A percentile compares a stretch with the other conserved stretches of the same genome.
phyloP scores from a whole-genome alignment of 768 basidiomycete species.

The Tricholoma furcatifolium region DNA sequence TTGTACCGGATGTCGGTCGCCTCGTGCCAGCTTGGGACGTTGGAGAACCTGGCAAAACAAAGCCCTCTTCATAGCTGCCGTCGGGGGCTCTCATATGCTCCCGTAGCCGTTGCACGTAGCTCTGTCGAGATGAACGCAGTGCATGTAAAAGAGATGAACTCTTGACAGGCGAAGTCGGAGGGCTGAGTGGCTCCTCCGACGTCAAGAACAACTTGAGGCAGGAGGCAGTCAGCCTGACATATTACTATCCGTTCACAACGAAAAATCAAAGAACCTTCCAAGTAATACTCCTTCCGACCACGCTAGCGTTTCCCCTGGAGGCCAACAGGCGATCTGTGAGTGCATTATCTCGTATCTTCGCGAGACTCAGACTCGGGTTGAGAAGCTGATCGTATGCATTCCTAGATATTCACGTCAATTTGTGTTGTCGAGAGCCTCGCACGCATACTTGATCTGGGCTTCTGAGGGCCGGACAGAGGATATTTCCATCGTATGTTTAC shows the following conservation, averaged over 20 bases:
- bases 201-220: conserved; percentile 63
- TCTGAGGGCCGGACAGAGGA: conserved; percentile 9
- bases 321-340: conserved; percentile 59
- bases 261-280: conserved; percentile 64
- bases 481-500: conserved; percentile 6
- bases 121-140: conserved; percentile 49
- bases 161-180: conserved; percentile 36
- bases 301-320: conserved; percentile 39
- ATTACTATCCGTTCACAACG: conserved; percentile 8
- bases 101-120: conserved; percentile 56
- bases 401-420: conserved; percentile 24
- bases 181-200: conserved; percentile 62
- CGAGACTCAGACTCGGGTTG: conserved; percentile 49
- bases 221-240: conserved; percentile 18
- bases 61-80: conserved; percentile 75
- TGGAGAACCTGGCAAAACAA: conserved; percentile 51
- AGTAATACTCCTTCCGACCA: conserved; percentile 75
- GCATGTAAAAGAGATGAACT: conserved; percentile 35
- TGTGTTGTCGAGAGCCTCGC: conserved; percentile 14
- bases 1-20: conserved; percentile 29
- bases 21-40: conserved; percentile 21
- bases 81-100: conserved; percentile 84
- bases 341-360: conserved; percentile 67
- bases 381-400: conserved; percentile 47
- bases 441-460: conserved; percentile 19